Conservation (phyloP, 2,329 filamentous ascomycete species). For the Pseudopyricularia cyperi region DNA sequence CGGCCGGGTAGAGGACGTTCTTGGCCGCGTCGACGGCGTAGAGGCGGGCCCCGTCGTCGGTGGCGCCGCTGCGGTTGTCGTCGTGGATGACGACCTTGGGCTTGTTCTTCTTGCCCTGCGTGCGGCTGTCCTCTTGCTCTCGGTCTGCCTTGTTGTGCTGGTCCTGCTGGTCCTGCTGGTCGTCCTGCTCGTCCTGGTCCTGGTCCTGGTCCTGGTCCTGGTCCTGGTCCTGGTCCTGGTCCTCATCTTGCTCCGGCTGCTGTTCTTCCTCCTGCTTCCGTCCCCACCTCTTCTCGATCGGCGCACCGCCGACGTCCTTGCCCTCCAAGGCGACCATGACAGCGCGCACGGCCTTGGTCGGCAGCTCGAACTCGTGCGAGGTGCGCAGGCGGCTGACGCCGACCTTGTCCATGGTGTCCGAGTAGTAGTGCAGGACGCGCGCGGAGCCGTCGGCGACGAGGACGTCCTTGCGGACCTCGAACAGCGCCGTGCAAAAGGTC, state of each 20-base stretch:
- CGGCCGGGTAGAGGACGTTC: constrained; percentile 14
- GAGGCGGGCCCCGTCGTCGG: constrained; percentile 8
- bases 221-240: too few relatives aligned
- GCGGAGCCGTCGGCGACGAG: constrained; percentile 5
- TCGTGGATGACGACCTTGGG: too few relatives aligned
- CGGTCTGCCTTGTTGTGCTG: too few relatives aligned
- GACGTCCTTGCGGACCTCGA: constrained; percentile 9
- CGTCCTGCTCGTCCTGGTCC: too few relatives aligned
- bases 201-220: too few relatives aligned
- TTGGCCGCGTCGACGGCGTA: constrained; percentile 9
- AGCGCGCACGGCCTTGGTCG: constrained; percentile 5
- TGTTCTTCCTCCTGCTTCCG: neutral
- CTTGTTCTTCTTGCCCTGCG: too few relatives aligned
- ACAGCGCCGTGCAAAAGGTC: constrained; percentile 52
- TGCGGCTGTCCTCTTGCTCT: too few relatives aligned
- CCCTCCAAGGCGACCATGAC: neutral
- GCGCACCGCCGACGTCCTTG: neutral
- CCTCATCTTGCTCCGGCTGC: neutral
- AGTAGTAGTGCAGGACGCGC: constrained; percentile 18
- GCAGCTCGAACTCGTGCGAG: constrained; percentile 8
- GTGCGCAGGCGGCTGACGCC: constrained; percentile 18
- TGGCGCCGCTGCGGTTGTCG: too few relatives aligned
- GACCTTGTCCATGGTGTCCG: constrained; percentile 15
- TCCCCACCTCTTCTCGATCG: neutral
- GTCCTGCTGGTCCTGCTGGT: too few relatives aligned